These are phyloP conservation scores for Hapsidospora chrysogenum DNA, from an alignment of 495 filamentous ascomycete species.

Conservation along the genomic window DNA sequence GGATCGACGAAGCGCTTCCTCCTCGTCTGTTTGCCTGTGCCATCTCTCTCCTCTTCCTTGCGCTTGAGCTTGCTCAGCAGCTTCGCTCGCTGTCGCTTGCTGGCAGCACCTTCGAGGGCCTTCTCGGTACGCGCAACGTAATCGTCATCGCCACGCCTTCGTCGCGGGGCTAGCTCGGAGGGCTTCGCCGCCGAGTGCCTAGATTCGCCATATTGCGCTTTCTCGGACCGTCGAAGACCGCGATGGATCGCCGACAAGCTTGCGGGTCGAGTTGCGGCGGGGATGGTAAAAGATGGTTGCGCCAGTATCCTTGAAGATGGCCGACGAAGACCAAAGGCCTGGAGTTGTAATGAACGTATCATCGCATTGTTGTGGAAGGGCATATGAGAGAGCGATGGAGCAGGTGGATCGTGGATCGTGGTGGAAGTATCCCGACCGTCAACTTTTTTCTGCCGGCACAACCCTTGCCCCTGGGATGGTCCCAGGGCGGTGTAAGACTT, in stretches of 20 bases:
- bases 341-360: not conserved
- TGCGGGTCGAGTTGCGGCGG: conserved; percentile 1
- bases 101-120: conserved; percentile 1
- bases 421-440: too few relatives aligned
- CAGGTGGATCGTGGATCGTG: too few relatives aligned
- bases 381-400: too few relatives aligned
- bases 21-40: conserved; percentile 16
- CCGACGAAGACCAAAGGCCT: not conserved
- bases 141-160: conserved; percentile 5
- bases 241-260: conserved; percentile 15
- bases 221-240: conserved; percentile 12
- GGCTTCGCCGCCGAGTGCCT: not conserved
- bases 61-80: conserved; percentile 23
- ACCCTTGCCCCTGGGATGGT: too few relatives aligned
- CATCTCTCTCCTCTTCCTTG: conserved; percentile 21
- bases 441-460: too few relatives aligned
- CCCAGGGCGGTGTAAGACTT: too few relatives aligned
- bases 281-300: not conserved
- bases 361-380: conserved; percentile 1
- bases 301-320: not conserved
- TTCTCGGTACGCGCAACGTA: conserved; percentile 9
- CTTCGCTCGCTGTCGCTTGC: conserved; percentile 3
- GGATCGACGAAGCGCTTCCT: conserved; percentile 25
- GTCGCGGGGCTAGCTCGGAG: too few relatives aligned
- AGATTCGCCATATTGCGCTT: conserved; percentile 4